Evolutionary conservation across 805 yeast genomes (phyloP).

Genomic region (Komagataella populi): DNA sequence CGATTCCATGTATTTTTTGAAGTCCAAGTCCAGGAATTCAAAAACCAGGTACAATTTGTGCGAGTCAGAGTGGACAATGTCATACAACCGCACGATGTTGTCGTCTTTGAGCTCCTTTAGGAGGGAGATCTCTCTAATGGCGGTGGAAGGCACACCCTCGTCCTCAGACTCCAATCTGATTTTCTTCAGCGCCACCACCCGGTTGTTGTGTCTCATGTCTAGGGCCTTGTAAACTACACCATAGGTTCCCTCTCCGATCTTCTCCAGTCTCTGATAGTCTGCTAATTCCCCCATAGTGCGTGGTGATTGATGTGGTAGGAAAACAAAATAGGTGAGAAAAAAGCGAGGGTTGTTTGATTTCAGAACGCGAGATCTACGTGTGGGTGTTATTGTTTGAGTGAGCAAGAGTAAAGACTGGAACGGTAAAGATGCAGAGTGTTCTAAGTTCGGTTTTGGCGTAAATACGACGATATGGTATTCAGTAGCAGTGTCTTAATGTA

Average conservation of each 20-base stretch:
- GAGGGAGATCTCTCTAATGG: conserved; percentile 89
- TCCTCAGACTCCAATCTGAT: conserved; percentile 92
- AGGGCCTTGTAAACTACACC: conserved; percentile 97
- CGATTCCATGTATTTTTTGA: conserved; percentile 93
- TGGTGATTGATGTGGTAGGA: neutral
- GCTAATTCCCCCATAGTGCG: conserved; percentile 67
- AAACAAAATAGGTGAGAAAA: neutral
- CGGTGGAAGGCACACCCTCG: conserved; percentile 98
- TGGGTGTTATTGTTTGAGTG: neutral
- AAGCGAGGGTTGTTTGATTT: neutral
- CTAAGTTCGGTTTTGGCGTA: neutral
- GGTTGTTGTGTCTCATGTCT: conserved; percentile 76
- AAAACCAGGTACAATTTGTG: conserved; percentile 88
- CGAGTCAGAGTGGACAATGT: conserved; percentile 89
- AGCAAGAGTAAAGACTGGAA: neutral
- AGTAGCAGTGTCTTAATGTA: neutral
- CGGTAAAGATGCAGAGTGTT: neutral
- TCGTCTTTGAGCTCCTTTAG: conserved; percentile 90
- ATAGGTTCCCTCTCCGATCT: conserved; percentile 95
- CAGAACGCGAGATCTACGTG: neutral
- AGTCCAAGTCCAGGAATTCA: conserved; percentile 87
- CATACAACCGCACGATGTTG: conserved; percentile 81
- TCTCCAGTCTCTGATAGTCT: conserved; percentile 88
- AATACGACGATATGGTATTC: neutral
- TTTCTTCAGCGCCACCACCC: conserved; percentile 92